Evolutionary conservation across 2,329 filamentous ascomycete genomes (phyloP), one percentile per base, ranked within the genome.

Genomic region (Penicillium sp.): DNA sequence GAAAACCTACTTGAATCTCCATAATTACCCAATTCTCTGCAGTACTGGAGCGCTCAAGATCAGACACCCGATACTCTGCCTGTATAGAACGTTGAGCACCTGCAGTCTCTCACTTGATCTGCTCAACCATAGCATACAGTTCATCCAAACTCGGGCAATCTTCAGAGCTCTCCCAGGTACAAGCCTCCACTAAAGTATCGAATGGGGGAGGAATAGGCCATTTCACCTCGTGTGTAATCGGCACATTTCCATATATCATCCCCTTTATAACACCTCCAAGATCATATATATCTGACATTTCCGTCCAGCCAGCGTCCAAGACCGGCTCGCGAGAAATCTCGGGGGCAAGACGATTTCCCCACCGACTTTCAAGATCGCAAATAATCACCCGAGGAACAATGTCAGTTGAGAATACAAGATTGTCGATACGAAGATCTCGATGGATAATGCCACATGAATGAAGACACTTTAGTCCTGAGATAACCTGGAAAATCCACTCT

Each of bases 351-450:
- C 48, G 42, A 22, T 45, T 47, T 47, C 45, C 45, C 45, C 33
- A 47, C 6, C 31, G 41, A 26, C 44, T 22, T 31, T 56, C 28
- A 14, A 47, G 45, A 47, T 47, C 33, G 5, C 33, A 47, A 3
- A 47, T 47, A 36, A 47, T 14, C 22, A 37, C 33, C 1, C 38
- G 48, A 14, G 30, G 30, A n/a, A n/a, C n/a, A 1, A 2, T 19
- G 2, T 50, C 47, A 50, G 37, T 7, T 19, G 48, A 43, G 22
- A 51, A 51, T 12, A 44, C 30, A 10, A 51, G 10, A 2, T 51
- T 51, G 9, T 43, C 38, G 48, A 51, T 44, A 4, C 38, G 38
- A 10, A 51, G 38, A 5, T 51, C 48, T 36, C 48, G 48, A 36
- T 51, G 48, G 11, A 51, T 4, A 28, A 43, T 51, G 10, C 48